phyloP scores from a whole-genome alignment of 495 filamentous ascomycete species.

The Alectoria sarmentosa region DNA sequence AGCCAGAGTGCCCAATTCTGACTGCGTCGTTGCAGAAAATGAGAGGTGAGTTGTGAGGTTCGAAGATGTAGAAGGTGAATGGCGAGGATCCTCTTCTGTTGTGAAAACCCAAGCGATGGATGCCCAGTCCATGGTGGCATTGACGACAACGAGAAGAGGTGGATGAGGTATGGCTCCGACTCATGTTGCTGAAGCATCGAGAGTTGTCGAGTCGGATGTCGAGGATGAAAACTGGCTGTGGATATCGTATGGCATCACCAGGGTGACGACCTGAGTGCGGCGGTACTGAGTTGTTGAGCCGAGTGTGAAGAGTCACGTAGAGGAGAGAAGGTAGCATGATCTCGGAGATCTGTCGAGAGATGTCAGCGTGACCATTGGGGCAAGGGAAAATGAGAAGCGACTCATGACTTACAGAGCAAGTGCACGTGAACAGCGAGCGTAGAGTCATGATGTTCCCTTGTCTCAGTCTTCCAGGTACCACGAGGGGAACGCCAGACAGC shows the following conservation, averaged over 20 bases:
- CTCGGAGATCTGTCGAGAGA: neutral
- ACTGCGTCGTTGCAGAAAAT: neutral
- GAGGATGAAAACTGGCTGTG: neutral
- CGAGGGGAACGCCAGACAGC: constrained; percentile 9
- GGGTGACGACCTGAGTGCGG: neutral
- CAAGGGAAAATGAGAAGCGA: neutral
- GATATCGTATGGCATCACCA: neutral
- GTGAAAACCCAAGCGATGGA: neutral
- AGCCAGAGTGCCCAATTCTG: neutral
- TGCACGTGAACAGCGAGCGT: neutral
- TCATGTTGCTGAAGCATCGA: neutral
- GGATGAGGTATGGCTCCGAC: neutral
- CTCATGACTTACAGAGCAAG: constrained; percentile 1
- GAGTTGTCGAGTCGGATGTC: neutral
- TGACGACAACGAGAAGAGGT: neutral
- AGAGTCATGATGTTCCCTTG: constrained; percentile 3
- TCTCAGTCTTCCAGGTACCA: constrained; percentile 14
- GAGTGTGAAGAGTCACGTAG: neutral
- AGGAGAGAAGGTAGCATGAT: neutral
- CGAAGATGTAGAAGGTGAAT: neutral
- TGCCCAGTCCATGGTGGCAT: neutral
- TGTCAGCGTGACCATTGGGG: neutral
- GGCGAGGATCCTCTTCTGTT: neutral
- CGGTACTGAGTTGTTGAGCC: neutral
- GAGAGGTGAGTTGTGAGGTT: neutral